Base-by-base conservation (phyloP, 164 flowering plant genomes). In the Kingdonia uniflora region DNA sequence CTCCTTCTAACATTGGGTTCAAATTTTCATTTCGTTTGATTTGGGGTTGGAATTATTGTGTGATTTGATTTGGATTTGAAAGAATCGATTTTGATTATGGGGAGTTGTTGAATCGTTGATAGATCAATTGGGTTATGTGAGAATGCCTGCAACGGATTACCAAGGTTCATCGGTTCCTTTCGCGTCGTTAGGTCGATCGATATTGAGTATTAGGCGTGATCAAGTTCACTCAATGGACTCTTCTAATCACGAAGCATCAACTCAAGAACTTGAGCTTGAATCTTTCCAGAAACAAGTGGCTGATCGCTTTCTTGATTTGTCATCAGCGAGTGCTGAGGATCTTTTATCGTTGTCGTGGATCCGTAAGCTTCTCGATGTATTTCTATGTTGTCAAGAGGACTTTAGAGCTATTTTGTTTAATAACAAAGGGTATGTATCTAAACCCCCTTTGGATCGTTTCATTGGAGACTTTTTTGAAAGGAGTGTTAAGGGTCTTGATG, bases 401-500 rank as follows among this genome's bases (percentile, higher is more conserved):
- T 92, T 92, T 44, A 63, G 82, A 51, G 65, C 46, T 0, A 67
- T 91, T 19, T 44, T 85, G 51, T 71, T 63, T 26, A 75, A 73
- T 25, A 65, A 74, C 67, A 71, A 51, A 52, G 49, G 39, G 6
- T 24, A n/a, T 1, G 16, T 85, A 12, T 41, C 52, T 8, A 72
- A 29, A 22, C 46, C 80, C 0, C 95, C 96, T 0, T 55, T 84
- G 66, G 96, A 91, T 56, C 71, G 85, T 0, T 6, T 70, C 16
- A 56, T 82, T 8, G 44, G 48, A 0, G 97, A 90, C 0, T 90
- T 61, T 54, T 82, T 72, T n/a, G 97, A 90, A 29, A 58, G 94
- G 52, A 74, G 78, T 57, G 85, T 86, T 5, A 90, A 86, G 66
- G 91, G 87, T 12, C 71, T 90, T 6, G 97, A 90, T 61, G 82